Base-by-base conservation (phyloP, 2,329 filamentous ascomycete genomes). In the Colletotrichum sp. region DNA sequence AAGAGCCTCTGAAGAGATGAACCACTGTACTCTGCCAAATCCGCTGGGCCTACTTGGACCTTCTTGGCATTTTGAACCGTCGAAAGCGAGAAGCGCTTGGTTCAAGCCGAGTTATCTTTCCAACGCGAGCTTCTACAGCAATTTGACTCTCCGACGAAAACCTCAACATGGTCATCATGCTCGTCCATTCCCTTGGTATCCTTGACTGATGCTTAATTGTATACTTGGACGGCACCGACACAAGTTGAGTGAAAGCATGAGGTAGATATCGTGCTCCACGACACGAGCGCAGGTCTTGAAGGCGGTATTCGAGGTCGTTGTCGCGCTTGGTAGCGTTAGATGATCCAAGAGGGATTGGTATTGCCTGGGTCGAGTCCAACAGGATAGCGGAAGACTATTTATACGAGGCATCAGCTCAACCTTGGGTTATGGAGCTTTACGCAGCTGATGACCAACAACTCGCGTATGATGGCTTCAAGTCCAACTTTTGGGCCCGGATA, bases 81-180 rank as follows among this genome's bases (percentile, higher is more conserved):
- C 1, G 18, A 47, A 7, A 47, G 43, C 9, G 6, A 47, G 43
- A 24, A 51, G n/a, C 11, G 12, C n/a, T 51, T 13, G 11, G n/a
- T 21, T 24, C n/a, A 21, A 7, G 43, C 43, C 13, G 43, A 21
- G 1, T 5, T 24, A 0, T 1, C 11, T 6, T 24, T 21, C 21
- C 2, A 51, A 0, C 2, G 43, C n/a, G n/a, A 51, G 43, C 6
- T 51, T 2, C n/a, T 21, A 7, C 43, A 2, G 11, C 43, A 33
- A n/a, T n/a, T 0, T 7, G 18, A 21, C 0, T 12, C 3, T n/a
- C 18, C 9, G 1, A 7, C 18, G 38, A 47, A 2, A 6, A 47
- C 18, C 9, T 47, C 18, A 47, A 3, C 9, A n/a, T 6, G 11
- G 11, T 13, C 11, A 34, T 12, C 5, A 34, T 12, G 33, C 5